Base-by-base conservation (phyloP, 2,329 filamentous ascomycete species). In the Alternaria alternata region DNA sequence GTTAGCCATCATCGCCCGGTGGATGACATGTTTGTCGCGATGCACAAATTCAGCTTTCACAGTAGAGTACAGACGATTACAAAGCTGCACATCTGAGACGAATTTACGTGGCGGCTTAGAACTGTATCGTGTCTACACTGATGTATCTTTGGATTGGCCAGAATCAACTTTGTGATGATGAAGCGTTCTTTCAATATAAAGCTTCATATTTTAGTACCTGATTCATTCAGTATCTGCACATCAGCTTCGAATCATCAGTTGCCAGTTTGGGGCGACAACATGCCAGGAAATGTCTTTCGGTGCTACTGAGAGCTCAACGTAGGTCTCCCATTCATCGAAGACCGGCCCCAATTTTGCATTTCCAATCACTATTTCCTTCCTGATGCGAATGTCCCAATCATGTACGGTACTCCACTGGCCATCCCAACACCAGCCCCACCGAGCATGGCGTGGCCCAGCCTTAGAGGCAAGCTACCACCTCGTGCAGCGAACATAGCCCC, bases 381-480 rank as follows among this genome's bases (percentile, higher is more conserved):
- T 72, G 69, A 44, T 12, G 49, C 59, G 55, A 48, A 69, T 22
- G 64, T 61, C 14, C 55, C 57, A 20, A 71, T 49, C 70, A 71
- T 71, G 38, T 66, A 83, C 80, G 2, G 84, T 83, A 84, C 81
- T 0, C 85, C 86, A 4, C 73, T 77, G 3, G 85, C 75, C 65
- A 82, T 84, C 3, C 86, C 86, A 47, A 82, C 22, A 0, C 84
- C 84, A 1, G 79, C 68, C 1, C 81, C 81, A 0, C 85, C 84
- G 2, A 83, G 58, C 1, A 78, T 67, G 2, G 79, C 80, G 57
- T 75, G 79, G 76, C 79, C 67, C 20, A 78, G 51, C 12, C 74
- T 64, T 41, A 70, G 54, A 30, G 68, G 66, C 20, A 74, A 34
- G 53, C 22, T 58, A 28, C 74, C 73, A 63, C 70, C 72, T 53